Evolutionary conservation across 345 rosid species (phyloP).

Genomic region (Populus tremula): DNA sequence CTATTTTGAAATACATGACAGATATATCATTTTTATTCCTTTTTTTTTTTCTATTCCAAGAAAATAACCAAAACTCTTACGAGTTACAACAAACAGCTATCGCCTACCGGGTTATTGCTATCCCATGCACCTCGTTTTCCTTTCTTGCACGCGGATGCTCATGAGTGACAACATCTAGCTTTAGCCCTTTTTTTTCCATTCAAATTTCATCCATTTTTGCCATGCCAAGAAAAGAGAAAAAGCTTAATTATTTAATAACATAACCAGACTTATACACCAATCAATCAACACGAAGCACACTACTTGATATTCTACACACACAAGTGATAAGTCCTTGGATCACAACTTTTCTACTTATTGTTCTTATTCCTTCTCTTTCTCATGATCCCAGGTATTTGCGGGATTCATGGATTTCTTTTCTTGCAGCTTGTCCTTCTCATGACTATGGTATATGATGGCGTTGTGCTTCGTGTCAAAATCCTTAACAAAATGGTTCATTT

Average conservation of each 20-base stretch:
- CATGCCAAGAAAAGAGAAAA: too few relatives aligned
- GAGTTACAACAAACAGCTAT: too few relatives aligned
- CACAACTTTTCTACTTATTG: not conserved
- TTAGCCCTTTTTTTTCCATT: too few relatives aligned
- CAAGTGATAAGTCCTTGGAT: not conserved
- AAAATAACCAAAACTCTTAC: too few relatives aligned
- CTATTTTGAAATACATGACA: too few relatives aligned
- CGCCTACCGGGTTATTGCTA: too few relatives aligned
- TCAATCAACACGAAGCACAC: not conserved
- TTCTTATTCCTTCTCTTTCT: not conserved
- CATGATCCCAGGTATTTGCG: not conserved
- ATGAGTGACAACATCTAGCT: too few relatives aligned
- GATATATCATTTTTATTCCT: too few relatives aligned
- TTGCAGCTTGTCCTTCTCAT: not conserved
- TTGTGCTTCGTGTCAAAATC: constrained; percentile 35
- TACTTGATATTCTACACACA: not conserved
- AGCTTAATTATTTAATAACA: not conserved
- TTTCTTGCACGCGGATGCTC: too few relatives aligned
- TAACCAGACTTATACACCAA: not conserved
- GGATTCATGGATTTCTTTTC: not conserved
- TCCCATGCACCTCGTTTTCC: too few relatives aligned
- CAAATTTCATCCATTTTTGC: not conserved
- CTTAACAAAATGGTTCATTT: constrained; percentile 22
- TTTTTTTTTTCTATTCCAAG: too few relatives aligned
- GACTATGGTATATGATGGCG: constrained; percentile 38